These are phyloP conservation scores for Ascochyta lentis DNA, from an alignment of 2,329 filamentous ascomycete genomes.

Conservation along the genomic window DNA sequence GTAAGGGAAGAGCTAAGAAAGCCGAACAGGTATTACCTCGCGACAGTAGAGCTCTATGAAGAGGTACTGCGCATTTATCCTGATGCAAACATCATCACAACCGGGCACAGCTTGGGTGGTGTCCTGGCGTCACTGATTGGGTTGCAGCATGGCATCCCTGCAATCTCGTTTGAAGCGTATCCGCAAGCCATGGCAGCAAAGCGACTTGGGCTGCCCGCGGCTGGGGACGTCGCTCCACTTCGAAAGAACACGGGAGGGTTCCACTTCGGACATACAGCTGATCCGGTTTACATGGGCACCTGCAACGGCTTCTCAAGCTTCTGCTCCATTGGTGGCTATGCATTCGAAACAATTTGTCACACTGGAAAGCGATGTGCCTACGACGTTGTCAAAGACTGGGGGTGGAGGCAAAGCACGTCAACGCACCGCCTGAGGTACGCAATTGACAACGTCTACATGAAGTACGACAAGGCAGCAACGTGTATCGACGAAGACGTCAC, in stretches of 20 bases:
- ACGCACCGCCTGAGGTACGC: slow-evolving; percentile 43
- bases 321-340: slow-evolving; percentile 46
- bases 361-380: slow-evolving; percentile 46
- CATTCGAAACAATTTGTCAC: slow-evolving; percentile 46
- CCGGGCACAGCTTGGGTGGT: slow-evolving; percentile 45
- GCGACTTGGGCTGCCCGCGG: slow-evolving; percentile 40
- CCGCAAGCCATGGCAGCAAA: slow-evolving; percentile 46
- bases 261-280: slow-evolving; percentile 46
- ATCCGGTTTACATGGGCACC: slow-evolving; percentile 48
- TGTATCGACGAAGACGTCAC: slow-evolving; percentile 44
- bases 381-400: slow-evolving; percentile 47
- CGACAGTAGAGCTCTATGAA: slow-evolving; percentile 42
- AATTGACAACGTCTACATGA: slow-evolving; percentile 45
- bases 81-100: slow-evolving; percentile 42
- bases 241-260: slow-evolving; percentile 45
- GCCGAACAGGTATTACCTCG: slow-evolving; percentile 43
- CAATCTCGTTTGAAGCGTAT: slow-evolving; percentile 45
- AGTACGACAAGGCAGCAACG: slow-evolving; percentile 43
- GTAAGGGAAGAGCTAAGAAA: slow-evolving; percentile 40
- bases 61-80: slow-evolving; percentile 45
- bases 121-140: slow-evolving; percentile 46
- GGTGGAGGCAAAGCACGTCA: slow-evolving; percentile 44
- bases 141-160: slow-evolving; percentile 41
- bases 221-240: slow-evolving; percentile 39
- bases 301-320: slow-evolving; percentile 46